A percentile compares a stretch with the other conserved stretches of the same genome.
Conservation (phyloP, 495 filamentous ascomycete species). For the Apodospora peruviana region DNA sequence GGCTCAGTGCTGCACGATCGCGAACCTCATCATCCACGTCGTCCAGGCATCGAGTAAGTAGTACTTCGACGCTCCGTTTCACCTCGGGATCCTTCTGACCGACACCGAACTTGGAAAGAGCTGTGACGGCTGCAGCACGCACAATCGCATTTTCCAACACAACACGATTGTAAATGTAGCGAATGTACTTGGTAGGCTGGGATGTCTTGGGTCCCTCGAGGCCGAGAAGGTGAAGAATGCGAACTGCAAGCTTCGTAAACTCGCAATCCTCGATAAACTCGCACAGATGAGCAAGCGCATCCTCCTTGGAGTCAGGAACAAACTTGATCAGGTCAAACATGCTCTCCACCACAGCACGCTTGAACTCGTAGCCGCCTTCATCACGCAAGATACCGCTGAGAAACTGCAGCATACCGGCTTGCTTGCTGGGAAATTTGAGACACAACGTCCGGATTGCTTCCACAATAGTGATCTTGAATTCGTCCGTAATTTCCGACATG, state of each 20-base stretch:
- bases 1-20: slow-evolving; percentile 88
- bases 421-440: slow-evolving; percentile 96
- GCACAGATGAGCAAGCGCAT: slow-evolving; percentile 92
- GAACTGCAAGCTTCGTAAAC: slow-evolving; percentile 95
- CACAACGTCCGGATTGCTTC: slow-evolving; percentile 95
- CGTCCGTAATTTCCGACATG: slow-evolving; percentile 97
- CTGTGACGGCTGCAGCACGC: slow-evolving; percentile 90
- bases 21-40: slow-evolving; percentile 97
- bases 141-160: slow-evolving; percentile 97
- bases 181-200: slow-evolving; percentile 96
- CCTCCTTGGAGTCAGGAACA: slow-evolving; percentile 95
- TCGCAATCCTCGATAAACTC: slow-evolving; percentile 99
- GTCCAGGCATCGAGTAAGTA: slow-evolving; percentile 90
- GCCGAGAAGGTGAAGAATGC: slow-evolving; percentile 89
- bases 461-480: slow-evolving; percentile 99
- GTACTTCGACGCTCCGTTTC: slow-evolving; percentile 87
- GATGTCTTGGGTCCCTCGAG: slow-evolving; percentile 92
- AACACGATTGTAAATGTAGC: slow-evolving; percentile 98
- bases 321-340: slow-evolving; percentile 99
- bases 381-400: slow-evolving; percentile 90
- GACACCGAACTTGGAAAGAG: slow-evolving; percentile 93
- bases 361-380: slow-evolving; percentile 98
- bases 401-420: slow-evolving; percentile 96
- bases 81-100: slow-evolving; percentile 95
- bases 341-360: slow-evolving; percentile 94